Evolutionary conservation across 2,329 filamentous ascomycete species (phyloP).

Genomic region (Aplosporella prunicola): DNA sequence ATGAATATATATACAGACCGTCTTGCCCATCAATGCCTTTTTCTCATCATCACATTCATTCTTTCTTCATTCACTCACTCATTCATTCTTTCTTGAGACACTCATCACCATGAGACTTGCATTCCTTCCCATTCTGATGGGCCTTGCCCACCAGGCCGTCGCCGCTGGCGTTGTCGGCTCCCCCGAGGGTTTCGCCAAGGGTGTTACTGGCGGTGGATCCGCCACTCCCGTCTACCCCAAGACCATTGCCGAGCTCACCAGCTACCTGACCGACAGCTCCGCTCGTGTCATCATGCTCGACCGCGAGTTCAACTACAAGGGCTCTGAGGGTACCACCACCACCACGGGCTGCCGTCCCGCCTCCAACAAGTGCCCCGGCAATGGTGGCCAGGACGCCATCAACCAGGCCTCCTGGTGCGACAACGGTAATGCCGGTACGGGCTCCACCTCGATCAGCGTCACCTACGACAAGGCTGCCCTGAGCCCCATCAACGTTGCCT

Average conservation of each 20-base stretch:
- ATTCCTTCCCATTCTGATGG: conserved; percentile 1
- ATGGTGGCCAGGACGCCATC: conserved; percentile 51
- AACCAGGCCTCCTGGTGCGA: conserved; percentile 51
- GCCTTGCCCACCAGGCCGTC: conserved; percentile 2
- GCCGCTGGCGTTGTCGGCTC: conserved; percentile 21
- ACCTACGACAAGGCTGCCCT: conserved; percentile 44
- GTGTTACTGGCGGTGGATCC: conserved; percentile 51
- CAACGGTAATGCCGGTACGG: conserved; percentile 48
- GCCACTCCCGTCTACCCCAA: conserved; percentile 46
- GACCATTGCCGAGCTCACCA: conserved; percentile 47
- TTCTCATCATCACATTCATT: conserved; percentile 5
- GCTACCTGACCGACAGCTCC: conserved; percentile 46
- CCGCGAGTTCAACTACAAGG: conserved; percentile 47
- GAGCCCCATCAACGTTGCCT: conserved; percentile 43
- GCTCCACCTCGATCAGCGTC: conserved; percentile 33
- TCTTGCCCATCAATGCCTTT: conserved; percentile 3
- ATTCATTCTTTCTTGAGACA: conserved; percentile 3
- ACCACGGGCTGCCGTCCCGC: conserved; percentile 48
- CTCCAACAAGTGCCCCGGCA: conserved; percentile 38
- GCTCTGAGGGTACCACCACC: conserved; percentile 44
- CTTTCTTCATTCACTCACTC: neutral
- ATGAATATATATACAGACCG: conserved; percentile 1
- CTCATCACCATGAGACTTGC: conserved; percentile 5
- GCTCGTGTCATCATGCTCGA: conserved; percentile 50
- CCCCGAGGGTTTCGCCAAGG: conserved; percentile 42